A percentile compares a stretch with the other conserved stretches of the same genome.
Conservation (phyloP, 768 basidiomycete genomes). For the Termitomyces titanicus region DNA sequence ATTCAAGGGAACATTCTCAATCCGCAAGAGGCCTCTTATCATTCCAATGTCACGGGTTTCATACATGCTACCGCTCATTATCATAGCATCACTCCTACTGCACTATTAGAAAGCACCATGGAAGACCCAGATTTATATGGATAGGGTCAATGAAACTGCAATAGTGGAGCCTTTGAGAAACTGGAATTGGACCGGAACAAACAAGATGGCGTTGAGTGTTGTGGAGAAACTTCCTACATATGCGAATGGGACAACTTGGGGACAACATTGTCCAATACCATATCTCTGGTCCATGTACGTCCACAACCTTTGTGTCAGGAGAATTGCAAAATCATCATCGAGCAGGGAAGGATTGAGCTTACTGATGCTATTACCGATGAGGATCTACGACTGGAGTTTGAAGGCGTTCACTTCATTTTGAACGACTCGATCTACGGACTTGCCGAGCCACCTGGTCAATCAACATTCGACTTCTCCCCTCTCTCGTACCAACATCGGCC, state of each 20-base stretch:
- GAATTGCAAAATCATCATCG: background rate
- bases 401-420: conserved; percentile 69
- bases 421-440: conserved; percentile 77
- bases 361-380: conserved; percentile 46
- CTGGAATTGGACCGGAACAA: conserved; percentile 71
- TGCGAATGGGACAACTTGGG: conserved; percentile 22
- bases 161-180: conserved; percentile 42
- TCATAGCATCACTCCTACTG: conserved; percentile 59
- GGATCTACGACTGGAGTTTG: conserved; percentile 67
- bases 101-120: conserved; percentile 41
- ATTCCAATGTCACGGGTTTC: conserved; percentile 76
- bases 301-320: background rate
- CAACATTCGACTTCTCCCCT: conserved; percentile 65
- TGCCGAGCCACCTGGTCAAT: conserved; percentile 57
- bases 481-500: conserved; percentile 52
- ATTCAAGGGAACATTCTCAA: conserved; percentile 42
- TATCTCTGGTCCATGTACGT: conserved; percentile 67
- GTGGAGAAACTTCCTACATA: conserved; percentile 51
- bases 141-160: conserved; percentile 47
- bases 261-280: conserved; percentile 32
- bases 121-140: conserved; percentile 53
- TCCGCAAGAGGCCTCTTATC: conserved; percentile 53
- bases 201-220: conserved; percentile 62
- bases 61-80: conserved; percentile 59
- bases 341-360: conserved; percentile 72